Base-by-base conservation (phyloP, 1,284 basidiomycete genomes). In the Leccinum huronense region DNA sequence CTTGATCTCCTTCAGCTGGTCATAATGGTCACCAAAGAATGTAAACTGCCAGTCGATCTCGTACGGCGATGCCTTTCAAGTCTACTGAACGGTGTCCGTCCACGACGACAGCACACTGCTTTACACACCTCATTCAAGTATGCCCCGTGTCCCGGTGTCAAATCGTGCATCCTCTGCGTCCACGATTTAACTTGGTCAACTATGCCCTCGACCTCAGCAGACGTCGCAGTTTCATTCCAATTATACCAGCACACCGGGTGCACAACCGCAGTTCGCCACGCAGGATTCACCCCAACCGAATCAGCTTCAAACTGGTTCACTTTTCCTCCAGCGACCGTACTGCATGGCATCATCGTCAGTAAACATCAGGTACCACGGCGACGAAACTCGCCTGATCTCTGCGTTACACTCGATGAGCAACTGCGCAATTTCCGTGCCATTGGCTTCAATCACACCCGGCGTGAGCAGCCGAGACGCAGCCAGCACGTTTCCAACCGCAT, bases 11-110 rank as follows among this genome's bases (percentile, higher is more conserved):
- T 76, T 77, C 54, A 83, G 65, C 19, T 66, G 68, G 3, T 68
- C 31, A 59, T 82, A 82, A 65, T 84, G 80, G 6, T 73, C 65
- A 0, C 82, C 81, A 65, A 81, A 84, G 71, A 82, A 83, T 0
- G 78, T 73, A 5, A 73, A 65, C 66, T 78, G 71, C 63, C 75
- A 79, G 51, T 83, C 67, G 3, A 70, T 58, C 65, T 84, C 72
- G 48, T 78, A 79, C 13, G 77, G 66, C 1, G 78, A 80, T 3
- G 77, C 81, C 82, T 82, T 27, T 19, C 10, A 19, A 9, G 7
- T 54, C 19, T 9, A 10, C 4, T 16, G 14, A 19, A n/a, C n/a
- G n/a, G 27, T 8, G 19, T 51, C 45, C 6, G 3, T 51, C 45
- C 2, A 31, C 23, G 7, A 30, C 7, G 16, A 33, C 31, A 33